Percentiles rank a stretch among this genome's conserved stretches.
Conservation (phyloP, 495 filamentous ascomycete genomes). For the Penicillium atrosanguineum region DNA sequence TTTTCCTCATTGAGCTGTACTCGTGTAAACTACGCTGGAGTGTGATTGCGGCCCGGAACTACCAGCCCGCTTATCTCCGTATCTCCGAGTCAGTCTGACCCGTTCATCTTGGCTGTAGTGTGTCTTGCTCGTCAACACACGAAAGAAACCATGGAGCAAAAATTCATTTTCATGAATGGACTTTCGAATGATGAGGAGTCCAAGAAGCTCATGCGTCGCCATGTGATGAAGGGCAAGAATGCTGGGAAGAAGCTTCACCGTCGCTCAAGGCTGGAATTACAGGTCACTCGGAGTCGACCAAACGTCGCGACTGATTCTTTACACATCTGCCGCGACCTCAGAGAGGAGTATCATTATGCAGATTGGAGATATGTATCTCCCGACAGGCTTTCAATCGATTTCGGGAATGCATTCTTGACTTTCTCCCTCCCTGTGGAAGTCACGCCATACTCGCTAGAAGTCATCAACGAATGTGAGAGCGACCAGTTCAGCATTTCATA, state of each 20-base stretch:
- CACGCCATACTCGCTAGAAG: constrained; percentile 10
- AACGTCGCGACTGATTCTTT: too few species aligned
- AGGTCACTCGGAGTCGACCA: not conserved
- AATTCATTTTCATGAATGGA: constrained; percentile 23
- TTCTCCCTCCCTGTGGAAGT: constrained; percentile 9
- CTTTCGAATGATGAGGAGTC: constrained; percentile 10
- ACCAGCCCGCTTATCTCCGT: too few species aligned
- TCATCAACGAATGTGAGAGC: constrained; percentile 17
- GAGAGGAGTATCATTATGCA: not conserved
- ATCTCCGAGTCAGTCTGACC: not conserved
- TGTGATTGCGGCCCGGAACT: too few species aligned
- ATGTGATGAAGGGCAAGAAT: constrained; percentile 34
- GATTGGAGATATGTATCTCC: not conserved
- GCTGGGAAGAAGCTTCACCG: constrained; percentile 22
- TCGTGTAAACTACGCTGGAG: too few species aligned
- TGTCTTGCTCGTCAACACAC: too few species aligned
- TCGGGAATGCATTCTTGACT: constrained; percentile 9
- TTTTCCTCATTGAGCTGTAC: too few species aligned
- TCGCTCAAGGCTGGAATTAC: constrained; percentile 15
- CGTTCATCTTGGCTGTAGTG: not conserved
- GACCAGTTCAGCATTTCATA: not conserved
- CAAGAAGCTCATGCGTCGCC: constrained; percentile 22
- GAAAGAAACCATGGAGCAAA: constrained; percentile 20
- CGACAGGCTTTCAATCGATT: not conserved
- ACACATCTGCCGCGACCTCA: too few species aligned